These are phyloP conservation scores for Boechera retrofracta DNA, from an alignment of 345 rosid genomes.

Conservation along the genomic window DNA sequence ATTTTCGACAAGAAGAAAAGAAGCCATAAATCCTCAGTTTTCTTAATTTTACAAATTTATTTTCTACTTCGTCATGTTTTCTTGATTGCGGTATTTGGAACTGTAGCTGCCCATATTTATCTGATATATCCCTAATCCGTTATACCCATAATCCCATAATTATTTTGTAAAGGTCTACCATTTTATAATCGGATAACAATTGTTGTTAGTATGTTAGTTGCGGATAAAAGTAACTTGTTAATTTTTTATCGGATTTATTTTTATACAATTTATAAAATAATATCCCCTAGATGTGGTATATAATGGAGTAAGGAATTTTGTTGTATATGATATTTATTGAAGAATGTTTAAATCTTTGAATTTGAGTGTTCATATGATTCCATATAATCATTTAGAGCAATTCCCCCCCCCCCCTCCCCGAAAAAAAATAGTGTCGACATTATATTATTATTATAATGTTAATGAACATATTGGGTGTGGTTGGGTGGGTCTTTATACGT, in stretches of 20 bases:
- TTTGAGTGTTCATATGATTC: neutral
- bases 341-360: neutral
- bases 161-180: no score
- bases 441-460: neutral
- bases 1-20: neutral
- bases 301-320: neutral
- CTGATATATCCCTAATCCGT: no score
- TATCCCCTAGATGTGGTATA: neutral
- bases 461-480: neutral
- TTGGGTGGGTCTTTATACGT: slow-evolving; percentile 5
- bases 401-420: no score
- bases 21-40: no score
- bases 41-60: no score
- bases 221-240: neutral
- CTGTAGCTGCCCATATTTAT: no score
- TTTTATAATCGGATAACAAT: no score
- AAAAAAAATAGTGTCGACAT: neutral
- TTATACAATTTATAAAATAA: neutral
- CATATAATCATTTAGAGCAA: neutral
- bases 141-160: no score
- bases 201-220: neutral
- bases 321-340: neutral
- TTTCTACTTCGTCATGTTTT: no score
- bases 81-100: no score
- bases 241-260: neutral